These are phyloP conservation scores for Fusarium sp. DNA, from an alignment of 2,329 filamentous ascomycete species.

Conservation along the genomic window DNA sequence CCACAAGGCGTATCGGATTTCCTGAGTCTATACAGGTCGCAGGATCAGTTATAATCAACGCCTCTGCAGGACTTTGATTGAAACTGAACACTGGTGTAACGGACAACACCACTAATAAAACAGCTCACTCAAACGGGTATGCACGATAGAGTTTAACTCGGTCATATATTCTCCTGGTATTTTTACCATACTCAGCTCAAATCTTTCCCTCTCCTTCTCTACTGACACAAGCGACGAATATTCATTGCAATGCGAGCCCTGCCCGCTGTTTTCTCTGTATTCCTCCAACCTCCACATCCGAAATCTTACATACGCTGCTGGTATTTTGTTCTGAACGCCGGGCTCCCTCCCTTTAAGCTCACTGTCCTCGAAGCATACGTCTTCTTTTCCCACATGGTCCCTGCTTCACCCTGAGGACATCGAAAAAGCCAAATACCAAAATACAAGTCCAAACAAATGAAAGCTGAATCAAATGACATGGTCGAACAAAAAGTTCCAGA, in stretches of 20 bases:
- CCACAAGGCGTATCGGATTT: no score
- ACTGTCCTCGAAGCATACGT: slow-evolving; percentile 26
- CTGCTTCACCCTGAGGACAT: slow-evolving; percentile 28
- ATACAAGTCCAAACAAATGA: slow-evolving; percentile 43
- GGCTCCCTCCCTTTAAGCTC: slow-evolving; percentile 40
- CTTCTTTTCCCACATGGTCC: slow-evolving; percentile 21
- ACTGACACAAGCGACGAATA: slow-evolving; percentile 32
- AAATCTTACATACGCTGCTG: slow-evolving; percentile 51
- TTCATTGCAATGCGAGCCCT: slow-evolving; percentile 29
- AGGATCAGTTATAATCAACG: no score
- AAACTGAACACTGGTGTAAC: no score
- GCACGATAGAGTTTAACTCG: slow-evolving; percentile 3
- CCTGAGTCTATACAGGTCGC: no score
- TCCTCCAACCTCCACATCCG: slow-evolving; percentile 34
- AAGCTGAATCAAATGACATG: slow-evolving; percentile 34
- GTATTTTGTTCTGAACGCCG: slow-evolving; percentile 52
- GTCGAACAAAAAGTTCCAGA: slow-evolving; percentile 35
- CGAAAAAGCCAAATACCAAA: slow-evolving; percentile 39
- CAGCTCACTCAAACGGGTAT: not conserved
- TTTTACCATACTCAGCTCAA: slow-evolving; percentile 30
- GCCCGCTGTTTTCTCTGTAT: slow-evolving; percentile 27
- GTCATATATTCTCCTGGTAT: slow-evolving; percentile 31
- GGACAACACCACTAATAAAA: no score
- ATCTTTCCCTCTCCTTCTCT: slow-evolving; percentile 22
- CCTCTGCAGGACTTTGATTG: no score